phyloP scores from a whole-genome alignment of 352 stramenopile species.

The Chrysophaeum taylorii region DNA sequence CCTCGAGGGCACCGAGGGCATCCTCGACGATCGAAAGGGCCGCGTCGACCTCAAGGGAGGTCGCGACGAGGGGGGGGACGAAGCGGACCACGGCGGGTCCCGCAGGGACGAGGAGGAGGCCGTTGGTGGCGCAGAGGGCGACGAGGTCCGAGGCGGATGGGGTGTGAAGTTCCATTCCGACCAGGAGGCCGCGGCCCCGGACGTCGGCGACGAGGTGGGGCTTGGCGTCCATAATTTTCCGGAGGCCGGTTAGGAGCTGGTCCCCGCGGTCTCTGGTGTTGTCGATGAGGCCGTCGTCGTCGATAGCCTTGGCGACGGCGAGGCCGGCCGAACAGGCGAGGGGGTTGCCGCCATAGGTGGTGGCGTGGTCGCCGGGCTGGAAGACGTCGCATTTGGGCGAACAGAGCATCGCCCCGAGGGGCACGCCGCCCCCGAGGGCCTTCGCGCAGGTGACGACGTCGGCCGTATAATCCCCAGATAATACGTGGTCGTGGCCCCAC shows the following conservation, averaged over 20 bases:
- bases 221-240: constrained; percentile 44
- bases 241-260: constrained; percentile 48
- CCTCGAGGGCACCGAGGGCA: no score
- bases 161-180: constrained; percentile 47
- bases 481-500: constrained; percentile 86
- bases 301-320: constrained; percentile 57
- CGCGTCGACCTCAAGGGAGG: constrained; percentile 50
- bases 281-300: constrained; percentile 49
- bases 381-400: constrained; percentile 75
- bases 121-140: constrained; percentile 45
- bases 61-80: constrained; percentile 72
- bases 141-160: constrained; percentile 45
- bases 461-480: constrained; percentile 72
- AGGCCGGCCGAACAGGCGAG: constrained; percentile 79
- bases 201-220: constrained; percentile 51
- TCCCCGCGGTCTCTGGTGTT: constrained; percentile 56
- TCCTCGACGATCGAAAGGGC: constrained; percentile 52
- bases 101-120: constrained; percentile 61
- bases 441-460: constrained; percentile 96
- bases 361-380: constrained; percentile 80
- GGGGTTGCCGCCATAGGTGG: constrained; percentile 91
- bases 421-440: constrained; percentile 83
- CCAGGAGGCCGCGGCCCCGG: constrained; percentile 62
- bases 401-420: constrained; percentile 88
- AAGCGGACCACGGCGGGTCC: constrained; percentile 61